Evolutionary conservation across 495 filamentous ascomycete genomes (phyloP).

Genomic region (Collariella sp.): DNA sequence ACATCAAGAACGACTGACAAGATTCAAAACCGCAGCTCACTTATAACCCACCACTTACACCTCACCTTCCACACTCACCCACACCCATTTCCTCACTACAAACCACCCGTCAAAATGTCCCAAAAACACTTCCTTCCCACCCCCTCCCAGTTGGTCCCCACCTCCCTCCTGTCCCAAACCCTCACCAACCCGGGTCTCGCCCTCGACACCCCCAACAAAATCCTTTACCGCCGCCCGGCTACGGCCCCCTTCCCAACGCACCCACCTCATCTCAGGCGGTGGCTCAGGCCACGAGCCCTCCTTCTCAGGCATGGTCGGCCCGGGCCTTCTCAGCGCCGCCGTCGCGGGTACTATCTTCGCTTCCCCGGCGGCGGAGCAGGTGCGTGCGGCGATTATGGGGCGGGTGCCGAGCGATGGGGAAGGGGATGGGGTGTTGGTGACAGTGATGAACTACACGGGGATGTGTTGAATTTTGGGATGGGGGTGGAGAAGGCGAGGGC

Average conservation of each 20-base stretch:
- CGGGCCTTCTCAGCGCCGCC: conserved; percentile 72
- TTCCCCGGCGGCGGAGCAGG: conserved; percentile 76
- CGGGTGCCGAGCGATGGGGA: conserved; percentile 39
- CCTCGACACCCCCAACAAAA: conserved; percentile 74
- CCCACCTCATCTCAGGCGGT: conserved; percentile 81
- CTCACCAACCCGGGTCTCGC: conserved; percentile 79
- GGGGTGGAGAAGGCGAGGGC: conserved; percentile 88
- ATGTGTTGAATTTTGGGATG: conserved; percentile 93
- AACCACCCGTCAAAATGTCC: conserved; percentile 34
- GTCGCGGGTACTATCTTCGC: conserved; percentile 95
- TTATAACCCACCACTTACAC: neutral
- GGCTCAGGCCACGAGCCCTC: conserved; percentile 91
- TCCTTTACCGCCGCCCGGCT: conserved; percentile 62
- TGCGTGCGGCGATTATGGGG: conserved; percentile 65
- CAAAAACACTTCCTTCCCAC: conserved; percentile 92
- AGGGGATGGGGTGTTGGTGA: conserved; percentile 55
- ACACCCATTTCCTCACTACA: neutral
- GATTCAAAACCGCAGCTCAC: no score
- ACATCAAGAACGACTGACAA: no score
- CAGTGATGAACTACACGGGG: conserved; percentile 66
- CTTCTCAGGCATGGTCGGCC: conserved; percentile 61
- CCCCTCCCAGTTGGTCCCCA: conserved; percentile 67
- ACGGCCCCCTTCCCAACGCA: conserved; percentile 34
- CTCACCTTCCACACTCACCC: neutral
- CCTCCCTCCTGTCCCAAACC: conserved; percentile 67